phyloP scores from a whole-genome alignment of 23 red algal species.

The Gracilaria vermiculophylla region DNA sequence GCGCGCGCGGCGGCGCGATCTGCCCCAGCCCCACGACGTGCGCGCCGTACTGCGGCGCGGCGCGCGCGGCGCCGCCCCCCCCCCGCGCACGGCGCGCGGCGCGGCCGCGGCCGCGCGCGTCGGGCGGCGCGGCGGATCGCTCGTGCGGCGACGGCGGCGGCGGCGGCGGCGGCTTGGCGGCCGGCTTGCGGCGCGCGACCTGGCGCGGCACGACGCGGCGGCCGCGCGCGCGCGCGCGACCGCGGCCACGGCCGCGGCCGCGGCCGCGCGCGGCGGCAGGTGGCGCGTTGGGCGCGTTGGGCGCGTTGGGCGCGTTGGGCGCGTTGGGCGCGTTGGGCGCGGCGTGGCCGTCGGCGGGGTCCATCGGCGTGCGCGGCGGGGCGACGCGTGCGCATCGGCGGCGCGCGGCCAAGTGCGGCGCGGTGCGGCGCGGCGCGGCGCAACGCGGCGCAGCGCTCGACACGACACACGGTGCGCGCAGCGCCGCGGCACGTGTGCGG shows the following conservation, averaged over 20 bases:
- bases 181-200: slow-evolving; percentile 43
- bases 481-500: too few species aligned
- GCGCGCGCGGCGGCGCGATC: slow-evolving; percentile 45
- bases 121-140: too few species aligned
- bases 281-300: neutral
- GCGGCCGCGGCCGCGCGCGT: neutral
- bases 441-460: too few species aligned
- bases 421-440: too few species aligned
- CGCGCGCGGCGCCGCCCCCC: neutral
- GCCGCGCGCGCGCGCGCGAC: slow-evolving; percentile 54
- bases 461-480: neutral
- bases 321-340: too few species aligned
- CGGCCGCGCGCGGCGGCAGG: neutral
- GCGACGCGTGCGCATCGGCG: too few species aligned
- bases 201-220: slow-evolving; percentile 39
- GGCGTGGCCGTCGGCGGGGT: too few species aligned
- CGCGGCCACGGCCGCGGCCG: slow-evolving; percentile 27
- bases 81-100: neutral
- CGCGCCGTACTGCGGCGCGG: neutral
- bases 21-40: slow-evolving; percentile 65
- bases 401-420: too few species aligned
- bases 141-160: neutral
- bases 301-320: too few species aligned
- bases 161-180: neutral
- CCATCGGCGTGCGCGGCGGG: too few species aligned